phyloP scores from a whole-genome alignment of 352 stramenopile genomes.

The Aphanomyces invadans region DNA sequence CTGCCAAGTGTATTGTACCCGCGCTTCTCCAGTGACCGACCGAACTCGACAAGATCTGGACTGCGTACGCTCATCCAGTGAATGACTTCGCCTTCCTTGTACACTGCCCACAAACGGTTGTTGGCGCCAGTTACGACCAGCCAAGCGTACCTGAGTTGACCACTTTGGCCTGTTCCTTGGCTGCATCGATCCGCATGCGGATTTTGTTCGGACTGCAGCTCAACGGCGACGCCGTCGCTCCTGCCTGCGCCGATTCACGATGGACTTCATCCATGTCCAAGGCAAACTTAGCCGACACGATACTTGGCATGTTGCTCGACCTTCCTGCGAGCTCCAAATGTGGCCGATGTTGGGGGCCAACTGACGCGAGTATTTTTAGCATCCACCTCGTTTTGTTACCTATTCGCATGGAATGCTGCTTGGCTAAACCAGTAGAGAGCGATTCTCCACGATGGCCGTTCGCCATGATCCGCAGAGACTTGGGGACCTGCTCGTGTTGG shows the following conservation, averaged over 20 bases:
- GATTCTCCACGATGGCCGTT: no score
- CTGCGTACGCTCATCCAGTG: constrained; percentile 81
- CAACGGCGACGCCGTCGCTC: neutral
- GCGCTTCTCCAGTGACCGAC: constrained; percentile 45
- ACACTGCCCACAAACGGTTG: constrained; percentile 33
- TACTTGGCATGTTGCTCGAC: neutral
- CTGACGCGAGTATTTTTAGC: neutral
- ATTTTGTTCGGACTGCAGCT: constrained; percentile 30
- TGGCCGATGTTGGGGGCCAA: neutral
- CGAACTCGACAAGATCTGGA: constrained; percentile 50
- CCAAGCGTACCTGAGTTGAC: constrained; percentile 46
- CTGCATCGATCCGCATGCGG: constrained; percentile 57
- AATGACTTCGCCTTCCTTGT: constrained; percentile 69
- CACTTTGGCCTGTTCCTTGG: constrained; percentile 67
- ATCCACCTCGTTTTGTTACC: no score
- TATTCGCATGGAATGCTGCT: no score
- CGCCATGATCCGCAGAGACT: no score
- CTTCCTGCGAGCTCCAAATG: neutral
- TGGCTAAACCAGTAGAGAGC: no score
- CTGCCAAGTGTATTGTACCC: constrained; percentile 68
- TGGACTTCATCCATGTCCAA: constrained; percentile 22
- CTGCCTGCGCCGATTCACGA: neutral
- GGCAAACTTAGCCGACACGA: neutral
- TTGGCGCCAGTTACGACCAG: neutral
- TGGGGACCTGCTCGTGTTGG: no score